Base-by-base conservation (phyloP, 2,329 filamentous ascomycete genomes). In the Alternaria conjuncta region DNA sequence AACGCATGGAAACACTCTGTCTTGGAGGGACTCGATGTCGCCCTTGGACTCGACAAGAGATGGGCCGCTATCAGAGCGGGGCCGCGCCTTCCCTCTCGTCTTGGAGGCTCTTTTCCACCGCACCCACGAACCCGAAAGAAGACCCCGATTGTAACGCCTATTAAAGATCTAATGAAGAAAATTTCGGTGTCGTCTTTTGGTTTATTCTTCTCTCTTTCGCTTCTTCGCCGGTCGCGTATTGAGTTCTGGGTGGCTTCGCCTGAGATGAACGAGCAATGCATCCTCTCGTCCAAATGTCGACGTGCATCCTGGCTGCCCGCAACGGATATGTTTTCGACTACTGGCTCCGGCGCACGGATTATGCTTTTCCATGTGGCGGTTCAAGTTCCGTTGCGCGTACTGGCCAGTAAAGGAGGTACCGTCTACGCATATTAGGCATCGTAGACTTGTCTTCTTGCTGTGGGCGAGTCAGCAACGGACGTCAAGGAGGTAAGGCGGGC, bases 221-320 rank as follows among this genome's bases (percentile, higher is more conserved):
- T 55, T 60, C 21, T 43, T 60, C 9, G 50, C 49, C 2, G 57
- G 46, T 1, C n/a, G 50, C 2, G 47, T 47, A 3, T 60, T 20
- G 2, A 60, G n/a, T 2, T 55, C 50, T 25, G 57, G 57, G 23
- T 60, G 50, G 21, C 43, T 47, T 32, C 57, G 43, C n/a, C 57
- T 30, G 20, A 46, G 26, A 4, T 60, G 57, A 0, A 60, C 50
- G 10, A 60, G 49, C 43, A 60, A 7, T 21, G 57, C 57, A 7
- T 60, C 57, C 7, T 36, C 26, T 13, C 57, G 50, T 4, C 57
- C 36, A 7, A 55, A 55, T 5, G 50, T 49, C 4, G 50, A 46
- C 23, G 21, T 23, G 43, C 57, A 60, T 23, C 51, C 50, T 12
- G 26, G 57, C 4, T 60, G 43, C 5, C 26, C 21, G 21, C 57